Conservation (phyloP, 148 eudicot genomes). For the Simmondsia chinensis region DNA sequence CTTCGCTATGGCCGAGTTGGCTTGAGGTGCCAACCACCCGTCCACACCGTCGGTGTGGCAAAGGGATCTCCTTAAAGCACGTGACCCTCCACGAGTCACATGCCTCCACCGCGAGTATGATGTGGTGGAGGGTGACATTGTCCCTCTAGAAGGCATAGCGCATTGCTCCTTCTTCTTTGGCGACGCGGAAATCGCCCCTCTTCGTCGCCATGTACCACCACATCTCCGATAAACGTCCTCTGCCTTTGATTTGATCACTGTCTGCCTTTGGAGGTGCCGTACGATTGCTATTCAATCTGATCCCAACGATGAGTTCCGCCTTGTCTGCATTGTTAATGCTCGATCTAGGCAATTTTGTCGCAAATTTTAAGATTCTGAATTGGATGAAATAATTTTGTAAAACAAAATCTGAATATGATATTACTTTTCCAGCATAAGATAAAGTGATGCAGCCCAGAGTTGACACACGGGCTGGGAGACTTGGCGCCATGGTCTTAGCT, state of each 20-base stretch:
- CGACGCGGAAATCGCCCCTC: background rate
- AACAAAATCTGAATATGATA: too few relatives aligned
- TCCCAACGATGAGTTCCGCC: background rate
- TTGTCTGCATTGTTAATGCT: background rate
- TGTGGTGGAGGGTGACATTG: background rate
- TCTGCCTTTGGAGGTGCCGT: slow-evolving; percentile 6
- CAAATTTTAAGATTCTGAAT: too few relatives aligned
- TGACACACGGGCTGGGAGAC: too few relatives aligned
- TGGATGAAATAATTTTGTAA: too few relatives aligned
- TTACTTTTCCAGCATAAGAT: too few relatives aligned
- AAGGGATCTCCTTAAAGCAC: background rate
- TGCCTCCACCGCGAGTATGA: slow-evolving; percentile 2
- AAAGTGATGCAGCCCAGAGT: too few relatives aligned
- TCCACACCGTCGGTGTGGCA: slow-evolving; percentile 2
- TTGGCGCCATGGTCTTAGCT: too few relatives aligned
- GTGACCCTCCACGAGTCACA: slow-evolving; percentile 1
- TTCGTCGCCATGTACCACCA: background rate
- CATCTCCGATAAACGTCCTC: background rate
- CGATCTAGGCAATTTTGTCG: too few relatives aligned
- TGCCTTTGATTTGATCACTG: slow-evolving; percentile 2
- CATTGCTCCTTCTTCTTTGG: slow-evolving; percentile 3
- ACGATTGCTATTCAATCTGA: slow-evolving; percentile 3
- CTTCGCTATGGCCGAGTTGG: background rate
- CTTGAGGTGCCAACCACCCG: background rate
- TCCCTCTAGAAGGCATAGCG: background rate